A percentile compares a stretch with the other conserved stretches of the same genome.
These are phyloP conservation scores for Saccharomyces hybrid DNA, from an alignment of 1,139 yeast species.

Conservation along the genomic window DNA sequence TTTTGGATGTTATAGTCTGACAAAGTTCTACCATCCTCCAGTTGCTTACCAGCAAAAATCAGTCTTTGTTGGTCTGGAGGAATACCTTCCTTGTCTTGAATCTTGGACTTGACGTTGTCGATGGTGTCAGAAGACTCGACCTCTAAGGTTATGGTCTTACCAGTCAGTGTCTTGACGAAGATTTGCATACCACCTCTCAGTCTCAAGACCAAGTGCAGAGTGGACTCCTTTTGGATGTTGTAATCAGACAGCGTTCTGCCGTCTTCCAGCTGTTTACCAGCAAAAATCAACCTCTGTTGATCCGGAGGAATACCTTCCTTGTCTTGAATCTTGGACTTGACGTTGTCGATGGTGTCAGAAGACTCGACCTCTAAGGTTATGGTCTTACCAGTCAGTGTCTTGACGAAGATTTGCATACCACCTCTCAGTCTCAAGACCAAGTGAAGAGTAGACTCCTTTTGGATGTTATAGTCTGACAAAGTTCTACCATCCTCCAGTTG, in stretches of 20 bases:
- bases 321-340: constrained; percentile 97
- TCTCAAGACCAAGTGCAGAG: constrained; percentile 49
- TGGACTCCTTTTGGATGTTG: constrained; percentile 62
- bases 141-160: constrained; percentile 62
- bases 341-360: constrained; percentile 67
- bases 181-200: constrained; percentile 66
- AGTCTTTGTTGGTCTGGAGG: constrained; percentile 98
- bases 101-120: constrained; percentile 88
- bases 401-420: constrained; percentile 61
- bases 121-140: constrained; percentile 68
- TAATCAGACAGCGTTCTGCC: constrained; percentile 62
- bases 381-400: constrained; percentile 63
- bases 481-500: constrained; percentile 87
- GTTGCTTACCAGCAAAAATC: constrained; percentile 97
- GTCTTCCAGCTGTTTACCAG: constrained; percentile 87
- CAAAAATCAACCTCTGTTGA: constrained; percentile 96
- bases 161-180: constrained; percentile 54
- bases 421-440: constrained; percentile 83
- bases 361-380: constrained; percentile 64
- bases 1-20: constrained; percentile 64
- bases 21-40: constrained; percentile 60
- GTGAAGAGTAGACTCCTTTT: constrained; percentile 81
- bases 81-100: constrained; percentile 97
- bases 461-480: constrained; percentile 82
- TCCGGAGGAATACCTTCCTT: constrained; percentile 98